These are phyloP conservation scores for Aspergillus awamori DNA, from an alignment of 2,329 filamentous ascomycete species.

Conservation along the genomic window DNA sequence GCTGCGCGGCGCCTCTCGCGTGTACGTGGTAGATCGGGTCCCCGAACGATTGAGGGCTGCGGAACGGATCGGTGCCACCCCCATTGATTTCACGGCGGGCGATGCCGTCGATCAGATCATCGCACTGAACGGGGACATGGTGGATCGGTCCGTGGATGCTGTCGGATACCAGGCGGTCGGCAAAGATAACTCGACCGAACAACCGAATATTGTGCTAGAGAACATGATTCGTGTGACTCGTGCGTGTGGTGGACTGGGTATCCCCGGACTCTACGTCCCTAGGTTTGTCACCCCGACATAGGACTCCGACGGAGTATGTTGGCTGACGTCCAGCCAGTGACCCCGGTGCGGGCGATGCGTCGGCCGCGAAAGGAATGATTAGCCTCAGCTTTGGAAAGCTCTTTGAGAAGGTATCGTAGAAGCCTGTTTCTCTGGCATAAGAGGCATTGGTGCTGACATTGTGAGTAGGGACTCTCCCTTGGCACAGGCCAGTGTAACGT, in stretches of 20 bases:
- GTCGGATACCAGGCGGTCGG: slow-evolving; percentile 68
- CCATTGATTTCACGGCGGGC: slow-evolving; percentile 63
- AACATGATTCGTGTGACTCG: slow-evolving; percentile 66
- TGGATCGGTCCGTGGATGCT: slow-evolving; percentile 66
- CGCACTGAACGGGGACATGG: slow-evolving; percentile 60
- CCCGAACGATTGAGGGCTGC: slow-evolving; percentile 61
- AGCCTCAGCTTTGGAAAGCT: slow-evolving; percentile 67
- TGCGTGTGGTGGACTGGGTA: slow-evolving; percentile 63
- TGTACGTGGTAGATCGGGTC: slow-evolving; percentile 67
- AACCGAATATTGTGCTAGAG: slow-evolving; percentile 53
- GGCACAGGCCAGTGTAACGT: slow-evolving; percentile 69
- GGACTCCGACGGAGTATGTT: too few species aligned
- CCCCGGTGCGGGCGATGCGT: slow-evolving; percentile 64
- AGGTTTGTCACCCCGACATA: too few species aligned
- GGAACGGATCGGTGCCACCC: slow-evolving; percentile 63
- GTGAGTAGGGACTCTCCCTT: slow-evolving; percentile 57
- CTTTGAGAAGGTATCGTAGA: slow-evolving; percentile 62
- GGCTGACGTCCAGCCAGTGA: slow-evolving; percentile 38
- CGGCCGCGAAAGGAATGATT: slow-evolving; percentile 65
- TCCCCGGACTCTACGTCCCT: slow-evolving; percentile 59
- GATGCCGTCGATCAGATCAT: slow-evolving; percentile 63
- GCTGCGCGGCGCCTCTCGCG: slow-evolving; percentile 62
- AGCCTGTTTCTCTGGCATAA: neutral
- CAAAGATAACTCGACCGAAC: slow-evolving; percentile 59
- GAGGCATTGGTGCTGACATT: neutral